These are phyloP conservation scores for Leptographium procerum DNA, from an alignment of 2,329 filamentous ascomycete genomes.

Conservation along the genomic window DNA sequence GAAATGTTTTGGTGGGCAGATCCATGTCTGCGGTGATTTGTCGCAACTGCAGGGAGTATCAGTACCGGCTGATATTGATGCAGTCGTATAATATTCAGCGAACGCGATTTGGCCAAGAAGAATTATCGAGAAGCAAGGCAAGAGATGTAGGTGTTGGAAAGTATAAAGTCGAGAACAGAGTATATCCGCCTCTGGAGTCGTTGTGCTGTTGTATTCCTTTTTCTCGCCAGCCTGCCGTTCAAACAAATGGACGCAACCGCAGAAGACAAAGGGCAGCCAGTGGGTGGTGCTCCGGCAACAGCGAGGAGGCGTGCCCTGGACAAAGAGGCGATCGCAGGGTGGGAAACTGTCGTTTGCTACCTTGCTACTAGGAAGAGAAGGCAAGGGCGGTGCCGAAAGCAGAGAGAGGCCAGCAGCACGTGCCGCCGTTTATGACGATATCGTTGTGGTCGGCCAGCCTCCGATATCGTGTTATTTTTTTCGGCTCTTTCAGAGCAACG, in stretches of 20 bases:
- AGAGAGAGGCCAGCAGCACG: not conserved
- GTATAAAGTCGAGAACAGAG: not conserved
- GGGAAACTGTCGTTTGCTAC: not conserved
- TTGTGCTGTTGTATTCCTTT: not conserved
- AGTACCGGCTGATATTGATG: not conserved
- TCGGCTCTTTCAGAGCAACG: not conserved
- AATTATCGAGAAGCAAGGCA: not conserved
- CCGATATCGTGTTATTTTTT: not conserved
- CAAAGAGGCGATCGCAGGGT: not conserved
- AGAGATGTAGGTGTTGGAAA: not conserved
- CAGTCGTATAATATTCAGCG: not conserved
- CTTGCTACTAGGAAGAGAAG: not conserved
- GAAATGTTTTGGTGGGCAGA: slow-evolving; percentile 5
- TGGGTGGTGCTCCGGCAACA: not conserved
- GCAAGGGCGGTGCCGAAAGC: not conserved
- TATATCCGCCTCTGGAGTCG: not conserved
- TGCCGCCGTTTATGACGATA: not conserved
- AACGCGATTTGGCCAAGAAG: not conserved
- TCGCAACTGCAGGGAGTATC: not conserved
- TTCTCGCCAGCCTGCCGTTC: not conserved
- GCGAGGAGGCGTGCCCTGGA: not conserved
- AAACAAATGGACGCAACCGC: not conserved
- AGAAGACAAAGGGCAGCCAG: not conserved
- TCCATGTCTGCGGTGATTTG: slow-evolving; percentile 9
- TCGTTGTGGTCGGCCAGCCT: not conserved